Conservation (phyloP, 345 rosid genomes). For the Acer negundo region DNA sequence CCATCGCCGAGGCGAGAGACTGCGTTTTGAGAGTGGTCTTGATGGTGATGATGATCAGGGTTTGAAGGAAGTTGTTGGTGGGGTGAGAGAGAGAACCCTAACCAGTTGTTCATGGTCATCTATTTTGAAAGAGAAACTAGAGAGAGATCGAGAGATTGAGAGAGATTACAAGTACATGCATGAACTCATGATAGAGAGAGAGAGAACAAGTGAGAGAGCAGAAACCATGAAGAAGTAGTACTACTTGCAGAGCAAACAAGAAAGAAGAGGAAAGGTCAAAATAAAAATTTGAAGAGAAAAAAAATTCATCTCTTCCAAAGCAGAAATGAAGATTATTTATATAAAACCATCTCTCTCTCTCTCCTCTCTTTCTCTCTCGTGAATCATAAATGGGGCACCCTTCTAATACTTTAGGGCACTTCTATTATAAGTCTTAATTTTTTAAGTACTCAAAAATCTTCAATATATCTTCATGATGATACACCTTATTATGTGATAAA, state of each 20-base stretch:
- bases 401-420: conserved; percentile 12
- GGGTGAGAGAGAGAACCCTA: conserved; percentile 82
- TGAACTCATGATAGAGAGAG: conserved; percentile 10
- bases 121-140: neutral
- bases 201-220: neutral
- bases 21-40: conserved; percentile 36
- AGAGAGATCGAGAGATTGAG: too few species aligned
- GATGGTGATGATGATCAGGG: conserved; percentile 34
- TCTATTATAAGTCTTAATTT: too few species aligned
- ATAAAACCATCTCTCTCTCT: conserved; percentile 15
- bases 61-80: conserved; percentile 51
- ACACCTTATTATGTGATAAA: neutral
- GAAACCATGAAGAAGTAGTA: conserved; percentile 4
- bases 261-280: conserved; percentile 35
- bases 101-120: conserved; percentile 63
- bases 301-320: conserved; percentile 20
- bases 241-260: neutral
- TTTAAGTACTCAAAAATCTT: neutral
- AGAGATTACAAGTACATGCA: conserved; percentile 25
- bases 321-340: conserved; percentile 37
- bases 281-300: conserved; percentile 6
- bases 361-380: conserved; percentile 16
- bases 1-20: conserved; percentile 19
- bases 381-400: conserved; percentile 21
- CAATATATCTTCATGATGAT: neutral